Conservation (phyloP, 352 stramenopile species). For the Blastocystis sp. region DNA sequence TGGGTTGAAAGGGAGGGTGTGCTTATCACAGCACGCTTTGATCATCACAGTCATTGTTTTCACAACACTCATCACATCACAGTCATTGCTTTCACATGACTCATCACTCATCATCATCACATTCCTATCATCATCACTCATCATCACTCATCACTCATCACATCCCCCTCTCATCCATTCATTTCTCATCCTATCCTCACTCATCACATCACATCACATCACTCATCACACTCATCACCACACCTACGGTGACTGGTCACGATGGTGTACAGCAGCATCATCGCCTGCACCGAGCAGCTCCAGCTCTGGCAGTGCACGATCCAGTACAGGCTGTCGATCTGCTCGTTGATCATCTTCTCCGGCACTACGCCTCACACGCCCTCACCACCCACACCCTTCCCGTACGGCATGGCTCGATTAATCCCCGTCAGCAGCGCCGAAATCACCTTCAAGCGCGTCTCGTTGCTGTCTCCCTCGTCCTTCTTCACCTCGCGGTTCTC, state of each 20-base stretch:
- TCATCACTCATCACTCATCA: too few relatives aligned
- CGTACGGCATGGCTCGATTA: conserved; percentile 83
- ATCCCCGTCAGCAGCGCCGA: conserved; percentile 81
- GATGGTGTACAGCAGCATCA: conserved; percentile 47
- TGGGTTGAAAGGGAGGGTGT: conserved; percentile 72
- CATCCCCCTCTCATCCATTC: too few relatives aligned
- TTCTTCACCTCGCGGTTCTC: conserved; percentile 75
- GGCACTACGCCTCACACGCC: background rate
- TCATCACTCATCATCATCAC: conserved; percentile 73
- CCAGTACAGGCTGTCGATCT: conserved; percentile 40
- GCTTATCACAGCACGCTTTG: too few relatives aligned
- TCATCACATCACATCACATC: conserved; percentile 79
- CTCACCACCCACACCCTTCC: conserved; percentile 54
- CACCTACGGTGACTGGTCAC: conserved; percentile 35
- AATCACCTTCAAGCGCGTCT: conserved; percentile 76
- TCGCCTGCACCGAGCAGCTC: conserved; percentile 57
- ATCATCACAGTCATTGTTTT: background rate
- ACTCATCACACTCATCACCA: background rate
- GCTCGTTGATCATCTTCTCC: background rate
- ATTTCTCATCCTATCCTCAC: too few relatives aligned
- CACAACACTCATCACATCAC: conserved; percentile 75
- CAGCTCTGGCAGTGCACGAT: conserved; percentile 55
- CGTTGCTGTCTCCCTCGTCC: background rate
- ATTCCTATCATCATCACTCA: conserved; percentile 76
- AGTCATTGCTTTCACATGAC: background rate